Evolutionary conservation across 352 stramenopile genomes (phyloP).

Genomic region (Globisporangium carolinianum): DNA sequence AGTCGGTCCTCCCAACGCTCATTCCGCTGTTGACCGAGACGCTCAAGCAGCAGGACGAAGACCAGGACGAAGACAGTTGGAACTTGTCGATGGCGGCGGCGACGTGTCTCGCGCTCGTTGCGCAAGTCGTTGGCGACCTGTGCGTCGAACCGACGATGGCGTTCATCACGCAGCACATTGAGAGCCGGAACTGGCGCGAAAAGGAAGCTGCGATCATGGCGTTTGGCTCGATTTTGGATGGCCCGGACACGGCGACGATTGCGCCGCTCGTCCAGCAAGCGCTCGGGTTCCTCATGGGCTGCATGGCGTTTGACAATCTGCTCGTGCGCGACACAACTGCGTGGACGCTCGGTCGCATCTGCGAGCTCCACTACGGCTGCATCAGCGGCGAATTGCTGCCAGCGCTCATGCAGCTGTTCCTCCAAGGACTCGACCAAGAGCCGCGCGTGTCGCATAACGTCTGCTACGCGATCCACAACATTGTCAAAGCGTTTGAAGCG

Average conservation of each 20-base stretch:
- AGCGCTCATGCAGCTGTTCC: conserved; percentile 80
- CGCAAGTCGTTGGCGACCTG: conserved; percentile 88
- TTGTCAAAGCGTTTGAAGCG: conserved; percentile 91
- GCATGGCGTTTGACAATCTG: conserved; percentile 87
- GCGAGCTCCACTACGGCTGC: conserved; percentile 89
- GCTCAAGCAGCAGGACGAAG: conserved; percentile 93
- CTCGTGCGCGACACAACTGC: conserved; percentile 95
- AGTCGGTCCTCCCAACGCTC: conserved; percentile 80
- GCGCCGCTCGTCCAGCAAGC: conserved; percentile 88
- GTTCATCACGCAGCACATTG: conserved; percentile 95
- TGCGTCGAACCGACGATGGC: conserved; percentile 90
- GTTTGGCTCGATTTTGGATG: conserved; percentile 95
- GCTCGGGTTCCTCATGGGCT: conserved; percentile 90
- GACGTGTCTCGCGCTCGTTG: conserved; percentile 91
- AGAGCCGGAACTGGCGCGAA: conserved; percentile 91
- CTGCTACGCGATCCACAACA: conserved; percentile 96
- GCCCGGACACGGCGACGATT: conserved; percentile 88
- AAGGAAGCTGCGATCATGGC: conserved; percentile 97
- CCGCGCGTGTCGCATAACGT: conserved; percentile 92
- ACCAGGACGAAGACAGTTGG: conserved; percentile 92
- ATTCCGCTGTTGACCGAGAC: conserved; percentile 91
- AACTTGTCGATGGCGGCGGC: conserved; percentile 93
- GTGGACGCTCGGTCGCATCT: conserved; percentile 95
- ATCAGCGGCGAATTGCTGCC: conserved; percentile 90
- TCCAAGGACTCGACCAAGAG: conserved; percentile 80